These are phyloP conservation scores for Phylloporus sp. DNA, from an alignment of 1,284 basidiomycete genomes.

Conservation along the genomic window DNA sequence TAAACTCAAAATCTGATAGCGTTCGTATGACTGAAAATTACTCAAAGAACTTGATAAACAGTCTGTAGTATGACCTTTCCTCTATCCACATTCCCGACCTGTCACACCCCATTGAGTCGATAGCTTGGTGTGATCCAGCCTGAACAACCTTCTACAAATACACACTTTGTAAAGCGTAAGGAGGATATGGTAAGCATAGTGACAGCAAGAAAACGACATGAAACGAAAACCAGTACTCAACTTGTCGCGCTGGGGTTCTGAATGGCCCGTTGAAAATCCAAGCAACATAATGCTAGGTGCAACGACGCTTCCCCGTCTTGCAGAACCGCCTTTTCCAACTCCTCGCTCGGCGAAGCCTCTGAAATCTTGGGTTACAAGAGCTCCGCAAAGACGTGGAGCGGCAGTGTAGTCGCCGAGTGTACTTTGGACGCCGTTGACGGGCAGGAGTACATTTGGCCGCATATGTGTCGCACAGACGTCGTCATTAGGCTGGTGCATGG, in stretches of 20 bases:
- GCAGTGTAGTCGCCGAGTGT: slow-evolving; percentile 17
- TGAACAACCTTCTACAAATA: no score
- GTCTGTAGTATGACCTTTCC: no score
- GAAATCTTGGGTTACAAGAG: slow-evolving; percentile 20
- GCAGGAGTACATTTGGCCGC: neutral
- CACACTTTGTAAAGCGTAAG: no score
- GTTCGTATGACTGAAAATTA: neutral
- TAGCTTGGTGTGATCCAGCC: no score
- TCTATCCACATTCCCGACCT: no score
- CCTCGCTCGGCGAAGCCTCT: slow-evolving; percentile 20
- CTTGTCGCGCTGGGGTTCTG: slow-evolving; percentile 14
- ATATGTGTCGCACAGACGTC: no score
- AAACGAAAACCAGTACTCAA: no score
- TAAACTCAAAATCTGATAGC: slow-evolving; percentile 45
- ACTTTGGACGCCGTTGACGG: neutral
- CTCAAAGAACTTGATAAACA: neutral
- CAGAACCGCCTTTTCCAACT: slow-evolving; percentile 31
- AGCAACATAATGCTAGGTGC: slow-evolving; percentile 28
- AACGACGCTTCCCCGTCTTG: slow-evolving; percentile 35
- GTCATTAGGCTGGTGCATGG: no score
- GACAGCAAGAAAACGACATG: no score
- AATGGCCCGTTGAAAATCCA: slow-evolving; percentile 31
- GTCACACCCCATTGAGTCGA: no score
- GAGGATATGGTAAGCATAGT: no score
- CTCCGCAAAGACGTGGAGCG: slow-evolving; percentile 25